Evolutionary conservation across 2,329 filamentous ascomycete species (phyloP), one percentile per base, ranked within the genome.

Genomic region (Dactylellina leptospora): DNA sequence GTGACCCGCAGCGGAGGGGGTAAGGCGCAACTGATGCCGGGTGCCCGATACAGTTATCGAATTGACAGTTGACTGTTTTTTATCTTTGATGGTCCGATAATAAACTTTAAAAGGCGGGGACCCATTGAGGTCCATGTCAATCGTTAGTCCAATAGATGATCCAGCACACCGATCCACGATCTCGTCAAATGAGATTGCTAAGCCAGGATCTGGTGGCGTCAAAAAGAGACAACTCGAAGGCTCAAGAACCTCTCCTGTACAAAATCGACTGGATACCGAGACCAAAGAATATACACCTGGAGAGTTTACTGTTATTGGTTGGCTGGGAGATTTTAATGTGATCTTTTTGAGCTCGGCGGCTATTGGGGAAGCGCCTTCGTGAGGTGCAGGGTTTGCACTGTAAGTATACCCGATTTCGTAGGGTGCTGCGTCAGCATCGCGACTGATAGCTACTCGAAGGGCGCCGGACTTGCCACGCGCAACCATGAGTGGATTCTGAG

Each of bases 141-240:
- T 91, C 9, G 90, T 86, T 60, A 99, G 85, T 40, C 95, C 95
- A 73, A 99, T 91, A 0, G 95, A 92, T 77, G 92, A 96, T 50
- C 93, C 92, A 33, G 93, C 93, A 79, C 95, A 99, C 78, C 96
- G 96, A 80, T 99, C 95, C 56, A 91, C 90, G 44, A 99, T 92
- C 74, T 92, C 89, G 76, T 96, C 90, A 4, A 87, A 84, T 28
- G 85, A 85, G 53, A 99, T 82, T 3, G 86, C 83, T 66, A 99
- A 80, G 61, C 89, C 87, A 8, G 95, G 95, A 80, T 96, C 89
- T 0, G 95, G 88, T 3, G 95, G 95, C 75, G 97, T 99, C 75
- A 96, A 84, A 59, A 99, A 82, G 68, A 96, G 84, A 79, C 93
- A 97, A n/a, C 93, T 95, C 1, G 93, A 91, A 25, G 95, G 95